These are phyloP conservation scores for Diatrype stigma DNA, from an alignment of 2,329 filamentous ascomycete species.

Conservation along the genomic window DNA sequence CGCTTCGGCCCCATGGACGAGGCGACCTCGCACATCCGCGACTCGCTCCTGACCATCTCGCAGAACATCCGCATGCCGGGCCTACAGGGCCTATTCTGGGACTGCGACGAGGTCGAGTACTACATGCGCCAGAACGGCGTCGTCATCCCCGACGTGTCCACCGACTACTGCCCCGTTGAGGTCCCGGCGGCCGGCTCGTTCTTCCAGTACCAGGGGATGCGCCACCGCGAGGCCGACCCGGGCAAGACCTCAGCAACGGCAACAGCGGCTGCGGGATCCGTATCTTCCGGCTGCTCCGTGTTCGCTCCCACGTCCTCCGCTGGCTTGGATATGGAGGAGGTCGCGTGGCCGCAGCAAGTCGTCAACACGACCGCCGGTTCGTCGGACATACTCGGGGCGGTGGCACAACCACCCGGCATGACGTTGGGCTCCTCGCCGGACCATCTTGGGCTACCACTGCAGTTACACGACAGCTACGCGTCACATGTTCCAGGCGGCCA, in stretches of 20 bases:
- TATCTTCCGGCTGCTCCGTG: too few relatives aligned
- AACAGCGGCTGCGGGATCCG: too few relatives aligned
- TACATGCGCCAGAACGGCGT: constrained; percentile 65
- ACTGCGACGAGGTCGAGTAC: constrained; percentile 70
- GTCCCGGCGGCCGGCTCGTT: constrained; percentile 45
- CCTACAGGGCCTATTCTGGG: constrained; percentile 72
- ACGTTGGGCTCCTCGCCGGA: too few relatives aligned
- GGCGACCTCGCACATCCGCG: constrained; percentile 34
- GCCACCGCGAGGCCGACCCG: not conserved
- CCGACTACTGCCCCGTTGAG: constrained; percentile 58
- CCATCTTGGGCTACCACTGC: too few relatives aligned
- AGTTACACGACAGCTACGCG: not conserved
- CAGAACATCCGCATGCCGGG: constrained; percentile 54
- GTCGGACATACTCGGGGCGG: too few relatives aligned
- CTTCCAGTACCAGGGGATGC: constrained; percentile 11
- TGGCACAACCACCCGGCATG: too few relatives aligned
- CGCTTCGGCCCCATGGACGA: constrained; percentile 47
- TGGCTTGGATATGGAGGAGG: too few relatives aligned
- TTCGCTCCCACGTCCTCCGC: too few relatives aligned
- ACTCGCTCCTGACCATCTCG: constrained; percentile 39
- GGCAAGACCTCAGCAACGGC: too few relatives aligned
- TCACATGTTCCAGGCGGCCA: not conserved
- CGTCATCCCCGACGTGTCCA: constrained; percentile 50
- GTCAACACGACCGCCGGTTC: too few relatives aligned
- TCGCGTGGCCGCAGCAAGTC: too few relatives aligned